Base-by-base conservation (phyloP, 805 yeast species). In the Teunomyces panamensis region DNA sequence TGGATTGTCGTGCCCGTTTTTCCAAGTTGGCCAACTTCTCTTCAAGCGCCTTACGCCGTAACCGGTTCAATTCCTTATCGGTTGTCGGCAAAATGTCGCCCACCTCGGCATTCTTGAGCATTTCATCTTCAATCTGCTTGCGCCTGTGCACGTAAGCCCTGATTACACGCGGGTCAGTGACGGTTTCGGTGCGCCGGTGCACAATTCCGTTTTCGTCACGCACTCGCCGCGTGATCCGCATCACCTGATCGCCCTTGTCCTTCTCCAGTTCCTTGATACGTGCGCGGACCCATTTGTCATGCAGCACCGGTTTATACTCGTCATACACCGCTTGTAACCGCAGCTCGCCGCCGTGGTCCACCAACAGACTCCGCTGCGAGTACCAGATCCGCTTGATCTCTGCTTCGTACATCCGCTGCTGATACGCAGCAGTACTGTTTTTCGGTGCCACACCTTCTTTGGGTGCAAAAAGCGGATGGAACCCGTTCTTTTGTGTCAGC, bases 401-500 rank as follows among this genome's bases (percentile, higher is more conserved):
- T 50, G 86, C 91, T 52, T 92, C 97, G 58, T 94, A 94, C 1
- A 94, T 82, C 60, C 85, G 86, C 60, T 92, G 98, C 65, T 92
- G 98, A 52, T 70, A 68, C 3, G 73, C 65, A 0, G 76, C 75
- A 7, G 74, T 69, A 29, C 64, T 68, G 46, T 65, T 68, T 48
- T 73, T 73, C 9, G 75, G 74, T 10, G 64, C 62, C 37, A 55
- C 62, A 41, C 70, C 74, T 45, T 64, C 67, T 2, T 67, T 68
- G 1, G 69, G 63, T 1, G 63, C 62, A 43, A 69, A 59, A 10
- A 68, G 55, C 5, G 77, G 77, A 35, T 61, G 56, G 65, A 92
- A 92, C 1, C 96, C 96, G 59, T 96, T 96, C 65, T 92, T 94
- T 89, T 92, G 95, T 0, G 97, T 89, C 0, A 97, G 87, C 54